A percentile compares a stretch with the other conserved stretches of the same genome.
phyloP scores from a whole-genome alignment of 2,329 filamentous ascomycete species.

The Xylaria sp. region DNA sequence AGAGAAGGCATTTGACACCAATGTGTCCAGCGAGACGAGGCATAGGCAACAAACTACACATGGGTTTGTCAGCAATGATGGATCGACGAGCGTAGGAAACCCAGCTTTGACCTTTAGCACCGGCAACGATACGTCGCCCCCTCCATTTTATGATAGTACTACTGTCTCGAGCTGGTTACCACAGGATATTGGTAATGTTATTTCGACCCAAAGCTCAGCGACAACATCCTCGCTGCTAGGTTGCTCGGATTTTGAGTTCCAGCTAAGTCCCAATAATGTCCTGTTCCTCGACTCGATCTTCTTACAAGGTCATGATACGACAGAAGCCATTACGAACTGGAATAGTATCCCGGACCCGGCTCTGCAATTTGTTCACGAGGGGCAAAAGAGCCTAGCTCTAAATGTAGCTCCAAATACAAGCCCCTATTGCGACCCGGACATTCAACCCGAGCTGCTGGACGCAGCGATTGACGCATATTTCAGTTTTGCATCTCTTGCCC shows the following conservation, averaged over 20 bases:
- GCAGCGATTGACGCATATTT: conserved; percentile 35
- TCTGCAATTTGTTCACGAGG: conserved; percentile 5
- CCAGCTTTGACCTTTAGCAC: not conserved
- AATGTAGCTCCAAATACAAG: not conserved
- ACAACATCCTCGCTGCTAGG: not conserved
- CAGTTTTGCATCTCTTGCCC: conserved; percentile 23
- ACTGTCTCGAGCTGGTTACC: not conserved
- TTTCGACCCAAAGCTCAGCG: not conserved
- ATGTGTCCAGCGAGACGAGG: not conserved
- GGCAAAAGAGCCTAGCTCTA: not conserved
- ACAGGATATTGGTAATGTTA: not conserved
- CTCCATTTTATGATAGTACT: not conserved
- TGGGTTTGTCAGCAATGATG: not conserved
- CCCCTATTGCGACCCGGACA: conserved; percentile 18
- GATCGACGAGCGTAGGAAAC: not conserved
- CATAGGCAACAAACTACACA: not conserved
- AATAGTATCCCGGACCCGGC: not conserved
- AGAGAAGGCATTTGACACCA: not conserved
- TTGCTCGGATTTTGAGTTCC: conserved; percentile 23
- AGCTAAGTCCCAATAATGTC: conserved; percentile 15
- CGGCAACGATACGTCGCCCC: not conserved
- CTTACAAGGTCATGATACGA: conserved; percentile 15
- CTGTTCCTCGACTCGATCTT: conserved; percentile 34
- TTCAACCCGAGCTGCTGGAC: conserved; percentile 13
- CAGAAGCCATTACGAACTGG: conserved; percentile 4